Conservation (phyloP, 1,284 basidiomycete genomes). For the Cystobasidium slooffiae region DNA sequence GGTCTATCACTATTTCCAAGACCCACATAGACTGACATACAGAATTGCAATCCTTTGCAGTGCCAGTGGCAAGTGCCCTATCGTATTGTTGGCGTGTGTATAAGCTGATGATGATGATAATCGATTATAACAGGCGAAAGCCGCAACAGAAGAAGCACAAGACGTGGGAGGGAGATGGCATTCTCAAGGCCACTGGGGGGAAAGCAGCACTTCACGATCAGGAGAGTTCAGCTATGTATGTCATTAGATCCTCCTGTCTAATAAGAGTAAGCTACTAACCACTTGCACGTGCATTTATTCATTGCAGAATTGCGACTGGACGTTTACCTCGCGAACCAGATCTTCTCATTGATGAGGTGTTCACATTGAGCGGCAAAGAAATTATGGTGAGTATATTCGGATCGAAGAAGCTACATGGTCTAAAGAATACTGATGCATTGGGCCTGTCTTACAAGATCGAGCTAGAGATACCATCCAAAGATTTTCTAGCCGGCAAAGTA, state of each 20-base stretch:
- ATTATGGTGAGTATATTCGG: slow-evolving; percentile 53
- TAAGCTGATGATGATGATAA: not conserved
- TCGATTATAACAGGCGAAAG: slow-evolving; percentile 60
- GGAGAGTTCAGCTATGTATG: slow-evolving; percentile 15
- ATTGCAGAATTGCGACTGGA: slow-evolving; percentile 12
- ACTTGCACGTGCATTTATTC: not conserved
- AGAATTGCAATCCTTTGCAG: not conserved
- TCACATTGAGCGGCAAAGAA: slow-evolving; percentile 70
- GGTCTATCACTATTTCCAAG: not conserved
- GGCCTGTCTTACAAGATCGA: not conserved
- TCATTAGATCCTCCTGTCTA: not conserved
- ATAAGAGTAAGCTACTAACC: too few relatives aligned
- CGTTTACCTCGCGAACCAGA: slow-evolving; percentile 25
- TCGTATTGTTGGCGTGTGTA: not conserved
- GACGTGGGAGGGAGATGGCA: slow-evolving; percentile 73
- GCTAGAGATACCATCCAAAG: slow-evolving; percentile 27
- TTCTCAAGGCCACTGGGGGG: slow-evolving; percentile 51
- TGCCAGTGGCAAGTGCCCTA: not conserved
- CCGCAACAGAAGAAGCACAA: slow-evolving; percentile 79
- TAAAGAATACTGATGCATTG: not conserved
- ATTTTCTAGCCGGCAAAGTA: slow-evolving; percentile 68
- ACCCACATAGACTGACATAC: not conserved
- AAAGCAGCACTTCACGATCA: slow-evolving; percentile 27
- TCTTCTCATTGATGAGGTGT: slow-evolving; percentile 58
- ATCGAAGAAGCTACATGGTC: too few relatives aligned